These are phyloP conservation scores for Ballota nigra DNA, from an alignment of 257 asterid genomes.

Conservation along the genomic window DNA sequence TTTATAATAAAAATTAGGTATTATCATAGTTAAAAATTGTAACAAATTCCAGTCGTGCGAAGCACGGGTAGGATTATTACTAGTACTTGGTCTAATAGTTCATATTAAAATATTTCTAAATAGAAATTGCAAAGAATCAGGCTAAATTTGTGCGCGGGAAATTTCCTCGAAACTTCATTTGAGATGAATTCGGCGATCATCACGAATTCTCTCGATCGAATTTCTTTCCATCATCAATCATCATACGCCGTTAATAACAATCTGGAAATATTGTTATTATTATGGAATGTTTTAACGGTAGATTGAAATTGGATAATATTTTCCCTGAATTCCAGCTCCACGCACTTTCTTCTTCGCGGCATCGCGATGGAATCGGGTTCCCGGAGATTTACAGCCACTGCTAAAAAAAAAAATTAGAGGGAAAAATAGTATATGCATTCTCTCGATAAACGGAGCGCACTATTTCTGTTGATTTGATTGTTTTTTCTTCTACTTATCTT, in stretches of 20 bases:
- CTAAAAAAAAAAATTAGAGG: background rate
- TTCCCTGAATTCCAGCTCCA: constrained; percentile 13
- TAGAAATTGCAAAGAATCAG: too few relatives aligned
- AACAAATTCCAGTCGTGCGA: too few relatives aligned
- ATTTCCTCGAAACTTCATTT: constrained; percentile 8
- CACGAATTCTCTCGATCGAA: background rate
- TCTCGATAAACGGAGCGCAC: constrained; percentile 23
- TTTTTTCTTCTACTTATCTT: constrained; percentile 3
- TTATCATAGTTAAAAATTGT: too few relatives aligned
- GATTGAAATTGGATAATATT: background rate
- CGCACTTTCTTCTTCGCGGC: constrained; percentile 13
- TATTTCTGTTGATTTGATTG: background rate
- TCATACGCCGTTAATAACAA: too few relatives aligned
- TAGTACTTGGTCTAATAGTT: too few relatives aligned
- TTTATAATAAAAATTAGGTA: too few relatives aligned
- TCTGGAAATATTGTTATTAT: background rate
- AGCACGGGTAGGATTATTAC: too few relatives aligned
- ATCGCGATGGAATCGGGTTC: constrained; percentile 24
- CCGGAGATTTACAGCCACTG: constrained; percentile 11
- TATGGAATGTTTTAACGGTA: background rate
- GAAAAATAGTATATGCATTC: background rate
- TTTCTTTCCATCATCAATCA: background rate
- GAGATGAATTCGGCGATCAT: background rate
- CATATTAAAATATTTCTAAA: too few relatives aligned
- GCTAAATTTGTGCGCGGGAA: constrained; percentile 27